Conservation (phyloP, 1,284 basidiomycete genomes). For the Rhodotorula sp. region DNA sequence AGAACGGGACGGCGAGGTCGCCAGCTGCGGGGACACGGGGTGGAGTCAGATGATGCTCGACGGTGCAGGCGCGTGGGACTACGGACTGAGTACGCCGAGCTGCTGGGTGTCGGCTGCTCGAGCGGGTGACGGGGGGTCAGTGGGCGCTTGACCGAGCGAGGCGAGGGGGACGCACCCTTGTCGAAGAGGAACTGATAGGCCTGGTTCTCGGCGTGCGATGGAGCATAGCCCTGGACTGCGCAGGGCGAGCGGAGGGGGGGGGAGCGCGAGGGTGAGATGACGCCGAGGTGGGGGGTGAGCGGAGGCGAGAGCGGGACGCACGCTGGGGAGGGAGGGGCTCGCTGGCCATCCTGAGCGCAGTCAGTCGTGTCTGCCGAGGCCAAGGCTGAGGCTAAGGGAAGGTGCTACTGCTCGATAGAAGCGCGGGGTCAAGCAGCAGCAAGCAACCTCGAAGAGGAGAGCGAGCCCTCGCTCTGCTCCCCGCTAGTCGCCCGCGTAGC, state of each 20-base stretch:
- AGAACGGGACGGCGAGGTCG: conserved; percentile 49
- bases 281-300: not conserved
- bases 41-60: not conserved
- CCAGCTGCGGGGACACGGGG: conserved; percentile 33
- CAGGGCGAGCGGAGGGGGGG: not conserved
- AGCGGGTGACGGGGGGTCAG: not conserved
- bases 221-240: conserved; percentile 32
- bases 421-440: not conserved
- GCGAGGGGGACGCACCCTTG: conserved; percentile 18
- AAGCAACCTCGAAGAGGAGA: no score
- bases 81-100: conserved; percentile 45
- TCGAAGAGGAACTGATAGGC: conserved; percentile 32
- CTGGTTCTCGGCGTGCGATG: conserved; percentile 22
- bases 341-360: conserved; percentile 10
- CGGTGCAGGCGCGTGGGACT: not conserved
- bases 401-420: not conserved
- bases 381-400: not conserved
- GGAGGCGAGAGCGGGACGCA: not conserved
- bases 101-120: conserved; percentile 44
- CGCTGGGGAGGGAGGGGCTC: conserved; percentile 30
- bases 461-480: no score
- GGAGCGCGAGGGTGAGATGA: conserved; percentile 1
- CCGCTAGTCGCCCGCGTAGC: no score
- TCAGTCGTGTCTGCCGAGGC: no score
- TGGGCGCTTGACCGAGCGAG: not conserved